These are phyloP conservation scores for Pseudogymnoascus sp. DNA, from an alignment of 2,329 filamentous ascomycete genomes.

Conservation along the genomic window DNA sequence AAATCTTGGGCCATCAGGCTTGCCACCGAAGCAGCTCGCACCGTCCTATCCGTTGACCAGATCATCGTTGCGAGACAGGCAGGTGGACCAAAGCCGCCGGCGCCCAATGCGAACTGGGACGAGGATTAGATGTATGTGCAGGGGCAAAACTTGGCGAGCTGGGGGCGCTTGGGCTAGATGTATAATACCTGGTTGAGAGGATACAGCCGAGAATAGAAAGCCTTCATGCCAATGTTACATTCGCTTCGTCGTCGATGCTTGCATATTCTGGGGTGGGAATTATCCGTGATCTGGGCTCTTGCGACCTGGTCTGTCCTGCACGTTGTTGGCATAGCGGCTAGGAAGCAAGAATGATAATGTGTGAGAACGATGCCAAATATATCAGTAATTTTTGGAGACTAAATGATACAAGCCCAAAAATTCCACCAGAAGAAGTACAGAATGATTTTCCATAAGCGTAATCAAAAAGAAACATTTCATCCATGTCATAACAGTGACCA, in stretches of 20 bases:
- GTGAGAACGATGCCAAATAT: neutral
- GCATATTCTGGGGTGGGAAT: neutral
- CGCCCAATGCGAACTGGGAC: constrained; percentile 63
- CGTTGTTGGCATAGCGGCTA: neutral
- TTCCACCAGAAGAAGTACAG: neutral
- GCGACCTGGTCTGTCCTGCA: neutral
- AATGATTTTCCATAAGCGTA: neutral
- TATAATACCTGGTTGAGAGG: constrained; percentile 22
- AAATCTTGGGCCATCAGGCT: constrained; percentile 98
- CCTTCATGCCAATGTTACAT: neutral
- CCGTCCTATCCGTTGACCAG: constrained; percentile 92
- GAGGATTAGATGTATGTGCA: constrained; percentile 27
- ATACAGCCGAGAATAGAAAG: constrained; percentile 8
- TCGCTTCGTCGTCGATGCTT: neutral
- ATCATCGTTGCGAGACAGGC: constrained; percentile 98
- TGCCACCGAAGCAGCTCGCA: constrained; percentile 88
- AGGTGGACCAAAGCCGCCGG: constrained; percentile 92
- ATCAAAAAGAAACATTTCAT: neutral
- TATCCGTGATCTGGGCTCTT: neutral
- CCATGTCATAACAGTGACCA: neutral
- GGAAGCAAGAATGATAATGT: neutral
- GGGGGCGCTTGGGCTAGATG: constrained; percentile 21
- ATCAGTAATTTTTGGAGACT: neutral
- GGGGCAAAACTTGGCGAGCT: constrained; percentile 12
- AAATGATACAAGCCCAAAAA: neutral